These are phyloP conservation scores for Phytophthora brassicae DNA, from an alignment of 352 stramenopile species.

Conservation along the genomic window DNA sequence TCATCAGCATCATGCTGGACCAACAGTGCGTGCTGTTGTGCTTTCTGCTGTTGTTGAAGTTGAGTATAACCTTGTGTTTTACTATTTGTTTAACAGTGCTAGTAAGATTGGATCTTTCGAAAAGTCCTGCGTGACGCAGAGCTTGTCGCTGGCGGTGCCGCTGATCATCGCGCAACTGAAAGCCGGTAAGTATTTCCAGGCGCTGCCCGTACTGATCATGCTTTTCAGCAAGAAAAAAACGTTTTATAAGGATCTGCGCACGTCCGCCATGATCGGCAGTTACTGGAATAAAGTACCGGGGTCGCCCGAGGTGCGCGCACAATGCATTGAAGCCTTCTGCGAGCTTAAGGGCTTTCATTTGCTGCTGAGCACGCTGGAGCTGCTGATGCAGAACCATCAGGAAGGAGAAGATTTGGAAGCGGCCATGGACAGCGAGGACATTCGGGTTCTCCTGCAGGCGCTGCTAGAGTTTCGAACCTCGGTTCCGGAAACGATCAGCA, in stretches of 20 bases:
- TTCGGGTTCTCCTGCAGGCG: conserved; percentile 79
- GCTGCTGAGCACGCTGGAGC: conserved; percentile 72
- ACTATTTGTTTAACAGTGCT: conserved; percentile 41
- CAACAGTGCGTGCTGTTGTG: conserved; percentile 69
- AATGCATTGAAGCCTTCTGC: conserved; percentile 84
- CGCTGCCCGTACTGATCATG: conserved; percentile 74
- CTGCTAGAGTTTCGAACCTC: conserved; percentile 73
- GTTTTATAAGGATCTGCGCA: conserved; percentile 88
- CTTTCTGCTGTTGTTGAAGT: neutral
- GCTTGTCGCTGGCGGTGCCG: conserved; percentile 61
- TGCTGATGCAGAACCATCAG: conserved; percentile 54
- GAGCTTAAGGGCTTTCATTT: conserved; percentile 80
- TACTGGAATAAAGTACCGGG: conserved; percentile 90
- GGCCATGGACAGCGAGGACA: conserved; percentile 79
- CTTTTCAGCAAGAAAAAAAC: conserved; percentile 90
- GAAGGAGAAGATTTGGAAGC: conserved; percentile 48
- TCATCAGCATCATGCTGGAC: conserved; percentile 90
- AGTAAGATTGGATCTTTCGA: conserved; percentile 88
- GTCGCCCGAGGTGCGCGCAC: conserved; percentile 75
- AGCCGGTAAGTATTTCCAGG: conserved; percentile 58
- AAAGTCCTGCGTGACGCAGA: conserved; percentile 86
- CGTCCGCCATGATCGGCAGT: conserved; percentile 86
- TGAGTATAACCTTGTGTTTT: neutral
- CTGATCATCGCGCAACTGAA: conserved; percentile 79
- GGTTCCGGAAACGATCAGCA: conserved; percentile 64